Evolutionary conservation across 192 early-diverging fungal species (phyloP), one percentile per base, ranked within the genome.

Genomic region (Chytriomyces confervae): DNA sequence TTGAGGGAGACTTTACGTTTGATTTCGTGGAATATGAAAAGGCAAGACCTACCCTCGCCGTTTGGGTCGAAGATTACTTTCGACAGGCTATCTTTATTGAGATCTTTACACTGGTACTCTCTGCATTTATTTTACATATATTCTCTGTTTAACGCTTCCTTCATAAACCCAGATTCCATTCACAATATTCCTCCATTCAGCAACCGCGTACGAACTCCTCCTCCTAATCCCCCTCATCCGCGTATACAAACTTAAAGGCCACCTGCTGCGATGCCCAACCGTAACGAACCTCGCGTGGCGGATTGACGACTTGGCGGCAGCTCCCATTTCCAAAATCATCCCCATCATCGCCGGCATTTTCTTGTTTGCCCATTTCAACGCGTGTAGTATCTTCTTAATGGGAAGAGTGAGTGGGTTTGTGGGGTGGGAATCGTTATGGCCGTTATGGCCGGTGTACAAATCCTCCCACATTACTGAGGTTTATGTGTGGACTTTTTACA

Each of bases 361-460:
- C 6, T 50, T 27, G n/a, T 80, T 70, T 63, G 23, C 80, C 44
- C 79, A 80, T 70, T 27, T 80, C 27, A 80, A 80, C 11, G 79
- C 70, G 13, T 80, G 79, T 2, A 45, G 60, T 0, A 57, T 67
- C 0, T 75, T 45, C 0, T 80, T 50, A 36, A 29, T 69, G 23
- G 79, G 66, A 36, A 79, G 50, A 24, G 2, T 75, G n/a, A 61
- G 11, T 5, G 69, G 69, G 3, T 71, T 53, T 36, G 69, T 60
- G 16, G 69, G 50, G 9, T 71, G 69, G 69, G 16, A 9, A 0
- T n/a, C 10, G 6, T 8, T 57, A 23, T 71, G 69, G 69, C 8
- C n/a, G 18, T 6, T 57, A 23, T 71, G 69, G 69, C 8, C n/a
- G 3, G 20, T 8, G 23, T 23, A 43, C 18, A 6, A 71, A 6